Percentiles rank a stretch among this genome's conserved stretches.
Conservation (phyloP, 768 basidiomycete species). For the Termitomyces sp. region DNA sequence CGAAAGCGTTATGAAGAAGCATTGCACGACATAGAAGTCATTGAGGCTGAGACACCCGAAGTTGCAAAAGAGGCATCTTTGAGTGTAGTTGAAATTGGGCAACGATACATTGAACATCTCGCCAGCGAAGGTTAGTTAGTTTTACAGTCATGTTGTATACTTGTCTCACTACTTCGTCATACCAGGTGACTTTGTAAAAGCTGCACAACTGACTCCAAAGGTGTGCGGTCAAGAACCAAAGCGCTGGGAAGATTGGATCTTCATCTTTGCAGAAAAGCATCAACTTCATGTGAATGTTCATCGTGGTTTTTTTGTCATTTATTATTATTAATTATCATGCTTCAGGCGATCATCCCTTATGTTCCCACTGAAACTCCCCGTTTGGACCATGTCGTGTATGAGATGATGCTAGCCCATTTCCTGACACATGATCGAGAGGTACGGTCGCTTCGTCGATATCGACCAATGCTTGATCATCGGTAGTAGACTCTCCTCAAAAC, state of each 20-base stretch:
- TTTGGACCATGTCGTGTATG: conserved; percentile 82
- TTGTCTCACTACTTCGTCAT: not conserved
- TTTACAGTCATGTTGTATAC: not conserved
- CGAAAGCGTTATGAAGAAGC: conserved; percentile 86
- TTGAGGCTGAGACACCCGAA: conserved; percentile 36
- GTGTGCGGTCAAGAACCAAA: conserved; percentile 76
- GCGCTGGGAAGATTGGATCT: conserved; percentile 97
- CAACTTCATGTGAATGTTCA: conserved; percentile 57
- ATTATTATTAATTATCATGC: not conserved
- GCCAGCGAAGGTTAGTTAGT: conserved; percentile 63
- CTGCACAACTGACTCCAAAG: conserved; percentile 78
- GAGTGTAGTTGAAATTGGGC: conserved; percentile 67
- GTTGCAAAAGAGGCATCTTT: conserved; percentile 31
- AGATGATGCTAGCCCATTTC: conserved; percentile 90
- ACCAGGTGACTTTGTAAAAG: conserved; percentile 59
- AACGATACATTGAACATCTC: conserved; percentile 84
- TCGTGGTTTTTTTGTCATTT: not conserved
- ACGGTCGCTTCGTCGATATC: conserved; percentile 6
- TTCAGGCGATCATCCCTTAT: conserved; percentile 80
- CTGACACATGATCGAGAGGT: conserved; percentile 73
- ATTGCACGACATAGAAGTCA: conserved; percentile 68
- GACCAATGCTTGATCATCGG: not conserved
- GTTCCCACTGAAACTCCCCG: conserved; percentile 81
- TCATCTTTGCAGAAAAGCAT: conserved; percentile 76
- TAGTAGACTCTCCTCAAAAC: conserved; percentile 67